Base-by-base conservation (phyloP, 768 basidiomycete species). In the Boletellus emodensis region DNA sequence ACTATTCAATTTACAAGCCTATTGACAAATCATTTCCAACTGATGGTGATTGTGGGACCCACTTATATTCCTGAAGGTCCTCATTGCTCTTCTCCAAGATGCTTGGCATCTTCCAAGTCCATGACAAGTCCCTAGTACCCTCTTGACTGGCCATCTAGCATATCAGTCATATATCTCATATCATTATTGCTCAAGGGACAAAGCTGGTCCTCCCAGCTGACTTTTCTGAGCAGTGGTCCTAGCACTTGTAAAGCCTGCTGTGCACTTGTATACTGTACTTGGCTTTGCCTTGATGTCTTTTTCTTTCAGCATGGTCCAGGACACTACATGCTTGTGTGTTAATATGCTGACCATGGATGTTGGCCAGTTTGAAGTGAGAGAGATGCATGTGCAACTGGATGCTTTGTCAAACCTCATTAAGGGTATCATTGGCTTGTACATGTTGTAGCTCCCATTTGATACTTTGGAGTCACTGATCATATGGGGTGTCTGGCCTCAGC, bases 81-180 rank as follows among this genome's bases (percentile, higher is more conserved):
- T 34, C 44, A 14, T 44, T 34, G 6, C 3, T 44, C 20, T 7
- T 44, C 1, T 18, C 44, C 6, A 44, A 22, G 2, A 44, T 20
- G 14, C 44, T 34, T n/a, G 44, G 44, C 18, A 44, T 8, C 15
- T 44, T 44, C 33, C 44, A 44, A 44, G 35, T 44, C 44, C 44
- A 44, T 15, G 44, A 44, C 22, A 34, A 15, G 9, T 30, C 14
- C 15, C 44, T 44, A 4, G 44, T 44, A 1, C 20, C 44, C 13
- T 44, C 44, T n/a, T 15, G 33, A 35, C n/a, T 33, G 11, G 11
- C 34, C 40, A 28, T 49, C 48, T 1, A 49, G 10, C 40, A 49
- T 49, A 8, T 49, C 26, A 0, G 18, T 42, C 34, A 42, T 42
- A 22, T 49, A 18, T 2, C 40, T 49, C 48, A 49, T 42, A 13